A percentile compares a stretch with the other conserved stretches of the same genome.
These are phyloP conservation scores for Brachypodium distachyon DNA, from an alignment of 202 grass and related monocot species.

Conservation along the genomic window DNA sequence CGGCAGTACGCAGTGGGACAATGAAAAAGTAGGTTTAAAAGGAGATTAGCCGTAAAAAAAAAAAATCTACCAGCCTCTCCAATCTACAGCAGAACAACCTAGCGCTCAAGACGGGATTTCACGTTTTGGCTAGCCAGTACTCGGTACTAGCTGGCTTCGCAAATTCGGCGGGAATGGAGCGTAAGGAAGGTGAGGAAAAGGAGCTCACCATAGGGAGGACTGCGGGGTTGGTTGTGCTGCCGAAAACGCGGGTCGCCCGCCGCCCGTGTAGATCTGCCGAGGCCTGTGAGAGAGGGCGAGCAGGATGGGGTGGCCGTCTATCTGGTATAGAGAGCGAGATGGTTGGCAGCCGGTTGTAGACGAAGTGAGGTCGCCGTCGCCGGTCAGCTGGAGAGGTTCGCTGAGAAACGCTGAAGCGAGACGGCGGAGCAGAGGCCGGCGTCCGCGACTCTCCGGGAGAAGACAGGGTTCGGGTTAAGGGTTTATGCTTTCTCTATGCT, in stretches of 20 bases:
- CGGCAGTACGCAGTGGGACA: neutral
- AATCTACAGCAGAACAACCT: neutral
- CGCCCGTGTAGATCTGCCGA: neutral
- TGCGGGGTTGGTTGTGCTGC: neutral
- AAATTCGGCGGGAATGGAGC: neutral
- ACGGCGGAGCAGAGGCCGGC: neutral
- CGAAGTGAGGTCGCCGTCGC: neutral
- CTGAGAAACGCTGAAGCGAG: no score
- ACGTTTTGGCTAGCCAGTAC: neutral
- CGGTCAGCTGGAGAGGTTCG: no score
- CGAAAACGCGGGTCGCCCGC: neutral
- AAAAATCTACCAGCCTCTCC: neutral
- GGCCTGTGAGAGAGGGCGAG: neutral
- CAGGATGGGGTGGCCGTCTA: neutral
- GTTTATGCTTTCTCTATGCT: no score
- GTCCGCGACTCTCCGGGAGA: neutral
- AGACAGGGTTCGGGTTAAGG: no score
- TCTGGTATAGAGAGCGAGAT: neutral
- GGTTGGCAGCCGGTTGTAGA: neutral
- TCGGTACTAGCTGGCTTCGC: neutral
- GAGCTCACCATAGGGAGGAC: neutral
- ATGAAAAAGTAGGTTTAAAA: neutral
- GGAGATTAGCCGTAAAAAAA: neutral
- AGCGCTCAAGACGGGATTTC: neutral
- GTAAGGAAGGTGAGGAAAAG: neutral